phyloP scores from a whole-genome alignment of 2,329 filamentous ascomycete species.

The Hymenotorrendiella dingleyae region DNA sequence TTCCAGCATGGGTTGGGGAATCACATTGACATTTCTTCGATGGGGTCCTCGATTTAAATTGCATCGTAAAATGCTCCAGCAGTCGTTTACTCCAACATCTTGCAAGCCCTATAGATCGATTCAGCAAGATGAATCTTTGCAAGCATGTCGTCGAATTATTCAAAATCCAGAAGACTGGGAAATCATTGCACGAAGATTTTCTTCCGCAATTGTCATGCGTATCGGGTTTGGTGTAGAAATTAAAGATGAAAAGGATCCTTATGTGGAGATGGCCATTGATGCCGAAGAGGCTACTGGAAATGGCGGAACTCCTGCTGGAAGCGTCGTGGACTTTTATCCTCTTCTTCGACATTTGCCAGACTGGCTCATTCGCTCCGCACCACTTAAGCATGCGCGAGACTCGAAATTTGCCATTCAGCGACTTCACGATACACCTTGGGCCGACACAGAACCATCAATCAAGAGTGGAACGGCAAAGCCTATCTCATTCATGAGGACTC shows the following conservation, averaged over 20 bases:
- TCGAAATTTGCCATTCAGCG: too few relatives aligned
- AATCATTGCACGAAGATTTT: slow-evolving; percentile 27
- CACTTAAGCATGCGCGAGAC: too few relatives aligned
- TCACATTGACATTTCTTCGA: slow-evolving; percentile 37
- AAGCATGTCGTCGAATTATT: slow-evolving; percentile 29
- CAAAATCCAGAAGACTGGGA: slow-evolving; percentile 30
- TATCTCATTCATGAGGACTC: too few relatives aligned
- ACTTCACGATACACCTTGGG: too few relatives aligned
- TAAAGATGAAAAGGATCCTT: slow-evolving; percentile 32
- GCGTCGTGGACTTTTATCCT: slow-evolving; percentile 42
- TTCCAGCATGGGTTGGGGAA: slow-evolving; percentile 33
- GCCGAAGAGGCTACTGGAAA: slow-evolving; percentile 13
- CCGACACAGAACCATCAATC: too few relatives aligned
- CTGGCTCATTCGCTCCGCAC: too few relatives aligned
- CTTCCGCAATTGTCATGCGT: slow-evolving; percentile 35
- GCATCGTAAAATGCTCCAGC: slow-evolving; percentile 39
- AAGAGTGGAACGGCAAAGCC: too few relatives aligned
- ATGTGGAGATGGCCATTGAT: slow-evolving; percentile 32
- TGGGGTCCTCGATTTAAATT: slow-evolving; percentile 35
- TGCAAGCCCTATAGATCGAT: slow-evolving; percentile 24
- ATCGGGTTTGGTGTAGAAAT: slow-evolving; percentile 38
- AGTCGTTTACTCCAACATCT: slow-evolving; percentile 34
- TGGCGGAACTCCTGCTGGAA: slow-evolving; percentile 23
- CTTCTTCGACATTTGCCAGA: slow-evolving; percentile 28
- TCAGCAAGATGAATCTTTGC: slow-evolving; percentile 28